Conservation (phyloP, 192 early-diverging fungal genomes). For the Entomortierella beljakovae region DNA sequence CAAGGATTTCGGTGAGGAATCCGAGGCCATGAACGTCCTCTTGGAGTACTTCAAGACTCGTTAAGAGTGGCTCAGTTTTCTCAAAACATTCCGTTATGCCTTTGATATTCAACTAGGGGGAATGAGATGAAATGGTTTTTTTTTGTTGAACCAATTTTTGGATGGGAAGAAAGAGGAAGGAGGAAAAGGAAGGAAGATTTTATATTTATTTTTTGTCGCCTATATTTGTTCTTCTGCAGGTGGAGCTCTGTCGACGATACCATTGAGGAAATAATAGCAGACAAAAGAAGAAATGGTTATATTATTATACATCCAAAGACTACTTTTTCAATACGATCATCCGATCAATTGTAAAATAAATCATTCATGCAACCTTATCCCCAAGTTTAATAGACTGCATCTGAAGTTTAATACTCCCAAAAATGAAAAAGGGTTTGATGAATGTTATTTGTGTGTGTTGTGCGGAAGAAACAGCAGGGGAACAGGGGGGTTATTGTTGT, state of each 20-base stretch:
- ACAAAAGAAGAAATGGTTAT: not conserved
- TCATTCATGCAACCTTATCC: no score
- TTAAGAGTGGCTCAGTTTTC: conserved; percentile 21
- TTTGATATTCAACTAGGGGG: not conserved
- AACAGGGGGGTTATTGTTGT: no score
- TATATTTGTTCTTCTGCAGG: not conserved
- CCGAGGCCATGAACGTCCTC: conserved; percentile 97
- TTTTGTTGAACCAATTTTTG: no score
- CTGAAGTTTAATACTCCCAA: no score
- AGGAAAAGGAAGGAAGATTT: not conserved
- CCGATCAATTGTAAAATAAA: no score
- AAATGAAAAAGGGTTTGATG: no score
- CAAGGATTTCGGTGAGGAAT: conserved; percentile 98
- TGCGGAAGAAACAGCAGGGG: no score
- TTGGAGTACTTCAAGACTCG: conserved; percentile 69
- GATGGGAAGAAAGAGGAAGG: not conserved
- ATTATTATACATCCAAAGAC: not conserved
- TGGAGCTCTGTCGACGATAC: not conserved
- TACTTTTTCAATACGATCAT: no score
- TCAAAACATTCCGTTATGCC: not conserved
- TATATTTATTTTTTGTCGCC: not conserved
- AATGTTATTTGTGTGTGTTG: no score
- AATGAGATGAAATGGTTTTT: not conserved
- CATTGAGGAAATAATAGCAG: no score
- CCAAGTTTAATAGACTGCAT: no score